Conservation (phyloP, 257 asterid species). For the Petunia secreta region DNA sequence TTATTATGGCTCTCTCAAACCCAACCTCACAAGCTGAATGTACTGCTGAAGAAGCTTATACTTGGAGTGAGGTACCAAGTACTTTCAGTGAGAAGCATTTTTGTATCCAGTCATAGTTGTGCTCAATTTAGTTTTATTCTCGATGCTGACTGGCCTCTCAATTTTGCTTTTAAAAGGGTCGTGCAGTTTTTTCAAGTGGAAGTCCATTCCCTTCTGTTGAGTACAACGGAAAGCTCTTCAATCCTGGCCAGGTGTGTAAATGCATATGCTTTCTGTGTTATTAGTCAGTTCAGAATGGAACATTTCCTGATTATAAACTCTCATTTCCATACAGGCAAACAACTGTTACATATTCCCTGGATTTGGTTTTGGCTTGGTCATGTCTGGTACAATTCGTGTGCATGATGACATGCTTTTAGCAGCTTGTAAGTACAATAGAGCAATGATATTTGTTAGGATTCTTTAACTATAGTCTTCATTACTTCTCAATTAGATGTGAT, state of each 20-base stretch:
- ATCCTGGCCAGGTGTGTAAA: slow-evolving; percentile 86
- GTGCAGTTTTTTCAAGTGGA: slow-evolving; percentile 88
- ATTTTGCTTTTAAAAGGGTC: slow-evolving; percentile 58
- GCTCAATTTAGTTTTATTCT: not conserved
- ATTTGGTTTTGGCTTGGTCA: slow-evolving; percentile 89
- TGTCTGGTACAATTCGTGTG: slow-evolving; percentile 93
- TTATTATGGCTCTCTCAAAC: slow-evolving; percentile 94
- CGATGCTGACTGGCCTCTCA: slow-evolving; percentile 1
- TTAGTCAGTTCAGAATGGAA: not conserved
- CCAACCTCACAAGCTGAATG: slow-evolving; percentile 99
- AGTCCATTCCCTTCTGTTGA: slow-evolving; percentile 95
- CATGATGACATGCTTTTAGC: slow-evolving; percentile 99
- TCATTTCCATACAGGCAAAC: slow-evolving; percentile 62
- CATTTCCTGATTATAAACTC: not conserved
- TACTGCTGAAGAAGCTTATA: slow-evolving; percentile 97
- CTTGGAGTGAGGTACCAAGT: slow-evolving; percentile 78
- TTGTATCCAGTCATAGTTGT: not conserved
- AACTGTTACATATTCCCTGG: slow-evolving; percentile 98
- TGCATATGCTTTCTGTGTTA: slow-evolving; percentile 11
- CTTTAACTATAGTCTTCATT: not conserved
- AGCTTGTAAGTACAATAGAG: slow-evolving; percentile 70
- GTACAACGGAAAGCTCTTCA: slow-evolving; percentile 55
- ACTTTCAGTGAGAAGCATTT: not conserved
- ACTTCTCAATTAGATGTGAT: not conserved
- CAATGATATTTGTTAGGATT: not conserved